Evolutionary conservation across 306 rosid species (phyloP).

Genomic region (Gynostemma pentaphyllum): DNA sequence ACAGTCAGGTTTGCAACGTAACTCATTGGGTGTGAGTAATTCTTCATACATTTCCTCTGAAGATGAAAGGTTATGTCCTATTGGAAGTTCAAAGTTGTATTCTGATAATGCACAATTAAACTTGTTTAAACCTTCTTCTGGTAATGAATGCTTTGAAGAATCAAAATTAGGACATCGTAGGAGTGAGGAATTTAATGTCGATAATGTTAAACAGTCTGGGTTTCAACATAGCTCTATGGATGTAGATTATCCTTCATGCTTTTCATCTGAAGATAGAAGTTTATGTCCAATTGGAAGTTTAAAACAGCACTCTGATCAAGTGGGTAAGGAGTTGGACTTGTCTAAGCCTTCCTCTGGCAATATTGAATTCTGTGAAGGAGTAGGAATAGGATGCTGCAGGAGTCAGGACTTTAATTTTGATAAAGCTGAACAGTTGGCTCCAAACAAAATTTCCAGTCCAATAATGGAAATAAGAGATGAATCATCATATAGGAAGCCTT

Average conservation of each 20-base stretch:
- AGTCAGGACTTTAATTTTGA: constrained; percentile 51
- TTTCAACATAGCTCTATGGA: constrained; percentile 21
- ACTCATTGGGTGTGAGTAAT: constrained; percentile 23
- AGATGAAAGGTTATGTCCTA: constrained; percentile 15
- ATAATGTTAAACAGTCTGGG: constrained; percentile 23
- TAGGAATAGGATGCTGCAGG: constrained; percentile 12
- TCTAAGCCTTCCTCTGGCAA: constrained; percentile 23
- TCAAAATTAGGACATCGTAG: constrained; percentile 10
- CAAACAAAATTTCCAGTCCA: constrained; percentile 19
- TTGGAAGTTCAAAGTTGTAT: not conserved
- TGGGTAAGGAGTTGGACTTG: constrained; percentile 18
- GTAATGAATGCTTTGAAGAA: constrained; percentile 13
- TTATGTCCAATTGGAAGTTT: constrained; percentile 6
- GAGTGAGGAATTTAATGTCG: constrained; percentile 46
- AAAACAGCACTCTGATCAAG: constrained; percentile 18
- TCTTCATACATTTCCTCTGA: constrained; percentile 18
- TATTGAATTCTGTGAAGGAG: constrained; percentile 13
- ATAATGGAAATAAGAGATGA: constrained; percentile 18
- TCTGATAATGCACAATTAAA: constrained; percentile 25
- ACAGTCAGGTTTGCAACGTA: constrained; percentile 18
- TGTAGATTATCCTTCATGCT: constrained; percentile 20
- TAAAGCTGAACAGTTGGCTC: constrained; percentile 1
- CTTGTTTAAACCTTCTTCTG: constrained; percentile 26
- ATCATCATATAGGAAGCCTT: constrained; percentile 12
- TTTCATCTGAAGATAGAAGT: constrained; percentile 17